Conservation (phyloP, 2,329 filamentous ascomycete species). For the Penicillium fuscoglaucum region DNA sequence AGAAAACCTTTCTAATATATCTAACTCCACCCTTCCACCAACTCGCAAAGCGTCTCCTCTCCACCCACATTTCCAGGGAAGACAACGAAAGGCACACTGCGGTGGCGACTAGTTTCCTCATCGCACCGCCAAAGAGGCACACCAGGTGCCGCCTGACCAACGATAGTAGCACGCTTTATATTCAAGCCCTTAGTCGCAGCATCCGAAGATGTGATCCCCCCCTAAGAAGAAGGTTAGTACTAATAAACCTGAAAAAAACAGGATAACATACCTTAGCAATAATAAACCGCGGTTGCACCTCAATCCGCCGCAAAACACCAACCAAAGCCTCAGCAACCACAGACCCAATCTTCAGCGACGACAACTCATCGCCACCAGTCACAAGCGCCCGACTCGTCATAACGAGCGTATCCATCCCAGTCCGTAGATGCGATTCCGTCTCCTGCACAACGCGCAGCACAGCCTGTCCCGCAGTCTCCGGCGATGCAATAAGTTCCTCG, state of each 20-base stretch:
- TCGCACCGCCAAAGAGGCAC: constrained; percentile 62
- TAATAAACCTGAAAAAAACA: not conserved
- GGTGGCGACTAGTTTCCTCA: constrained; percentile 53
- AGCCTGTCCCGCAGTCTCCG: constrained; percentile 23
- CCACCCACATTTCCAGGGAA: constrained; percentile 61
- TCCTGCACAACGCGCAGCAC: constrained; percentile 32
- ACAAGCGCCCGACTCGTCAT: constrained; percentile 61
- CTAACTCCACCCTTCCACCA: constrained; percentile 46
- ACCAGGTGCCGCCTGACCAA: constrained; percentile 59
- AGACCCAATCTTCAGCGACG: constrained; percentile 57
- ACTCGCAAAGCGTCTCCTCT: constrained; percentile 49
- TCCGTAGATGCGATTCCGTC: constrained; percentile 43
- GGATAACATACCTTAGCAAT: constrained; percentile 51
- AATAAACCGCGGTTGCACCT: constrained; percentile 55
- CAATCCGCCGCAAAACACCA: constrained; percentile 48
- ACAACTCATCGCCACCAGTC: constrained; percentile 50
- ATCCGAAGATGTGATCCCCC: constrained; percentile 61
- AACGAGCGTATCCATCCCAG: constrained; percentile 56
- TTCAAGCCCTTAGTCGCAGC: constrained; percentile 58
- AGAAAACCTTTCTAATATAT: not conserved
- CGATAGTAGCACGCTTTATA: constrained; percentile 55
- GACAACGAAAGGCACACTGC: constrained; percentile 57
- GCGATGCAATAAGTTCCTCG: constrained; percentile 47
- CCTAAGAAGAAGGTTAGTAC: constrained; percentile 33
- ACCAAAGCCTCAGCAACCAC: constrained; percentile 55